Conservation (phyloP, 2,329 filamentous ascomycete genomes). For the Diaporthe ilicicola region DNA sequence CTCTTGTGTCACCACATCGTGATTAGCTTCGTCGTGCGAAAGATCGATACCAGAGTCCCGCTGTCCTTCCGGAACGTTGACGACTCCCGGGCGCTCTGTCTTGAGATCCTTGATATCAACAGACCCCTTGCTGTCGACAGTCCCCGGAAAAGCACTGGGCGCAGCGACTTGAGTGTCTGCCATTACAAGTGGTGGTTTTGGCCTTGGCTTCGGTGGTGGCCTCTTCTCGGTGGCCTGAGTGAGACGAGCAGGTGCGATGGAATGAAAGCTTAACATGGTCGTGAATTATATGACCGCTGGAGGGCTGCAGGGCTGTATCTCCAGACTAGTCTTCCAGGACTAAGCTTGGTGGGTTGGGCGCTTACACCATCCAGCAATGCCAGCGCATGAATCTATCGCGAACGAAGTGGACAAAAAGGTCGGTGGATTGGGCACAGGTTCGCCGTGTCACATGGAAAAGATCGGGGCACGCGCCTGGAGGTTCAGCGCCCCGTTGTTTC, state of each 20-base stretch:
- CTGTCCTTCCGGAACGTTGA: background rate
- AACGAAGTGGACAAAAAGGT: background rate
- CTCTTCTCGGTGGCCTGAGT: constrained; percentile 7
- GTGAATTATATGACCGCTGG: constrained; percentile 8
- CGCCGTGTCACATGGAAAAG: constrained; percentile 9
- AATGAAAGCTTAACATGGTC: constrained; percentile 29
- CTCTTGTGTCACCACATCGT: background rate
- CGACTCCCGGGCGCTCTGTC: background rate
- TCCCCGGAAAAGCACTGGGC: background rate
- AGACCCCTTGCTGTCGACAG: background rate
- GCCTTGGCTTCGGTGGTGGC: background rate
- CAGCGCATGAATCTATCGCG: constrained; percentile 15
- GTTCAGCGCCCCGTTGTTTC: constrained; percentile 27
- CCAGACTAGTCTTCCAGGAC: background rate
- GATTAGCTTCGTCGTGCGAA: background rate
- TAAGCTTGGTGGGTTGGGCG: constrained; percentile 1
- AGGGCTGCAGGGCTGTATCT: background rate
- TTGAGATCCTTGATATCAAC: background rate
- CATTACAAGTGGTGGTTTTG: constrained; percentile 11
- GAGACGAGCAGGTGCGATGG: constrained; percentile 24
- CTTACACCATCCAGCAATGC: constrained; percentile 5
- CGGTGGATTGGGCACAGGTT: background rate
- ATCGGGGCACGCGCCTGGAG: background rate
- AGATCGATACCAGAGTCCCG: constrained; percentile 16
- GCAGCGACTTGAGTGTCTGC: constrained; percentile 3